phyloP scores from a whole-genome alignment of 345 rosid species.

The Eucalyptus tenuipes region DNA sequence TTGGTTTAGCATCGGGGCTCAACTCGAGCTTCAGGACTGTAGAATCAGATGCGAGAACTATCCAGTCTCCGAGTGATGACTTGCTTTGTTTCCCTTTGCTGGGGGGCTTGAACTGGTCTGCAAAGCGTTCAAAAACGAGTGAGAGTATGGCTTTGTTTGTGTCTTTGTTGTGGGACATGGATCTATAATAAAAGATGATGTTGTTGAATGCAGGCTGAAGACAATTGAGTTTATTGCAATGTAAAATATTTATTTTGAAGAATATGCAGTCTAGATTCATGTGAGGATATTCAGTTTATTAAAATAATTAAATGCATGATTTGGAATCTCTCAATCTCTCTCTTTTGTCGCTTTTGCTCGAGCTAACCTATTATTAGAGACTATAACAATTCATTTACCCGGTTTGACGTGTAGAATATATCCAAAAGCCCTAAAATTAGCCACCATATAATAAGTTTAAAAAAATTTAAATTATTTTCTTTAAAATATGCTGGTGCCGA shows the following conservation, averaged over 20 bases:
- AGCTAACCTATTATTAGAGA: neutral
- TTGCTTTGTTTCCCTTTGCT: neutral
- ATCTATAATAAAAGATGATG: neutral
- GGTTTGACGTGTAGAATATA: neutral
- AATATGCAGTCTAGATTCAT: neutral
- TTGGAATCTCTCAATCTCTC: neutral
- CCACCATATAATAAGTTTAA: neutral
- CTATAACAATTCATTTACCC: neutral
- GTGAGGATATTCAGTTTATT: neutral
- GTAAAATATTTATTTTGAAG: neutral
- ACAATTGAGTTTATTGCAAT: neutral
- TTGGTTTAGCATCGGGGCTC: neutral
- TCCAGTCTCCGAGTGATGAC: neutral
- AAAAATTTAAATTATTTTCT: neutral
- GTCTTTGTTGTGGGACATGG: neutral
- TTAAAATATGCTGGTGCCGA: neutral
- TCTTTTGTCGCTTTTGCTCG: neutral
- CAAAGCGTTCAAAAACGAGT: neutral
- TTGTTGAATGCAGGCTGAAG: neutral
- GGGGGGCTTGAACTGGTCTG: neutral
- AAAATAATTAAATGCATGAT: neutral
- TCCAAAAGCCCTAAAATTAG: neutral
- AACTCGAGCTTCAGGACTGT: neutral
- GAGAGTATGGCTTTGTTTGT: neutral
- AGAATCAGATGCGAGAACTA: neutral